Evolutionary conservation across 352 stramenopile species (phyloP).

Genomic region (Lagenidium sp.): DNA sequence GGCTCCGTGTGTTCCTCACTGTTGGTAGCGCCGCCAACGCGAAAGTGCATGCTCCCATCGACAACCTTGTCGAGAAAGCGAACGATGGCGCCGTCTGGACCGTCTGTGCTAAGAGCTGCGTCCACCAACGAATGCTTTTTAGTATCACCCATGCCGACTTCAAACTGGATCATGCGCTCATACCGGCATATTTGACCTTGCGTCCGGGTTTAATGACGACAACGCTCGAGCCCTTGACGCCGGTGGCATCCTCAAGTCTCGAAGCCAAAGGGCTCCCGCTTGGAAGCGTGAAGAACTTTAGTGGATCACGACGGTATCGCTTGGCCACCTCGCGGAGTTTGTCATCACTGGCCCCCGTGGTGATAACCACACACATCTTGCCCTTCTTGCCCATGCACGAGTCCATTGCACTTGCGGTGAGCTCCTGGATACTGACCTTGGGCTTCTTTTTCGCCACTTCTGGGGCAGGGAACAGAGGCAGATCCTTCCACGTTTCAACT

Average conservation of each 20-base stretch:
- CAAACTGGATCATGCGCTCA: too few species aligned
- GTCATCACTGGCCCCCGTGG: constrained; percentile 14
- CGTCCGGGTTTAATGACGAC: too few species aligned
- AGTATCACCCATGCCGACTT: too few species aligned
- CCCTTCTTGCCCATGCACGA: constrained; percentile 35
- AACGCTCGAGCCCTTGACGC: too few species aligned
- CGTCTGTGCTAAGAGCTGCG: constrained; percentile 23
- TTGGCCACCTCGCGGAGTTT: constrained; percentile 55
- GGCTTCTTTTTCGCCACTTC: constrained; percentile 71
- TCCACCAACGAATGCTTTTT: constrained; percentile 34
- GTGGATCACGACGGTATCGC: constrained; percentile 68
- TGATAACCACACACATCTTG: constrained; percentile 72
- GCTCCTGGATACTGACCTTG: constrained; percentile 26
- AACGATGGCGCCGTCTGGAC: constrained; percentile 23
- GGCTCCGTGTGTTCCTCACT: not conserved
- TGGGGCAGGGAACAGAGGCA: constrained; percentile 56
- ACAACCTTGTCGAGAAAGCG: constrained; percentile 58
- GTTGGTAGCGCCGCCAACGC: constrained; percentile 16
- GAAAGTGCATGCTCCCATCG: constrained; percentile 45
- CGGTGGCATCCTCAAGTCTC: too few species aligned
- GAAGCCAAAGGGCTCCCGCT: too few species aligned
- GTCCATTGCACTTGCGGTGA: constrained; percentile 23
- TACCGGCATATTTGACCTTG: too few species aligned
- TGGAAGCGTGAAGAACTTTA: constrained; percentile 36
- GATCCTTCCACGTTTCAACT: constrained; percentile 17